Conservation (phyloP, 108 stramenopile genomes). For the Fragilaria crotonensis region DNA sequence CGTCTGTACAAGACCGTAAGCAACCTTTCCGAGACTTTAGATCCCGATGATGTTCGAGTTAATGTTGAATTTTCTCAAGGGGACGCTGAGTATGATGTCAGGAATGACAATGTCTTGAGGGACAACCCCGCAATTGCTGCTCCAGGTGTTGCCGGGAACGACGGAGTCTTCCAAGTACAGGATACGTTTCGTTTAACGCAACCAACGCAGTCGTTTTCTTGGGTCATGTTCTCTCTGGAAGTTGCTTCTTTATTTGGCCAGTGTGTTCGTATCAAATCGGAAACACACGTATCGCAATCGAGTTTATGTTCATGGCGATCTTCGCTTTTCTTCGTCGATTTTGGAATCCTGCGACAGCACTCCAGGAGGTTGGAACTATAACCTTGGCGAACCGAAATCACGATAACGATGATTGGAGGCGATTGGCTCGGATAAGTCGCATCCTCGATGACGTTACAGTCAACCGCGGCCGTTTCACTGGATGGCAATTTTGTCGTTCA, state of each 20-base stretch:
- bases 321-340: constrained; percentile 1
- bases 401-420: constrained; percentile 2
- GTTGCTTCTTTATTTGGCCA: constrained; percentile 34
- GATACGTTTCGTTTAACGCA: constrained; percentile 24
- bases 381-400: no score
- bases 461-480: neutral
- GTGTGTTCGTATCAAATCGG: neutral
- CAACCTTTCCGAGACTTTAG: neutral
- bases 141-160: neutral
- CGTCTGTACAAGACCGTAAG: neutral
- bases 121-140: neutral
- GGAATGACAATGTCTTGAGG: neutral
- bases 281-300: neutral
- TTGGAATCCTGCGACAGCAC: constrained; percentile 3
- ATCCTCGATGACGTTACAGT: neutral
- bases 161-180: constrained; percentile 27
- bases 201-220: constrained; percentile 25
- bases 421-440: neutral
- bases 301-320: neutral
- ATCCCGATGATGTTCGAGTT: neutral
- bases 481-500: neutral
- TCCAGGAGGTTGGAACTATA: constrained; percentile 4
- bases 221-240: constrained; percentile 18
- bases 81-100: neutral
- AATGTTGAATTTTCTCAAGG: neutral